A percentile compares a stretch with the other conserved stretches of the same genome.
These are phyloP conservation scores for Groenewaldozyma auringiensis DNA, from an alignment of 1,139 yeast species.

Conservation along the genomic window DNA sequence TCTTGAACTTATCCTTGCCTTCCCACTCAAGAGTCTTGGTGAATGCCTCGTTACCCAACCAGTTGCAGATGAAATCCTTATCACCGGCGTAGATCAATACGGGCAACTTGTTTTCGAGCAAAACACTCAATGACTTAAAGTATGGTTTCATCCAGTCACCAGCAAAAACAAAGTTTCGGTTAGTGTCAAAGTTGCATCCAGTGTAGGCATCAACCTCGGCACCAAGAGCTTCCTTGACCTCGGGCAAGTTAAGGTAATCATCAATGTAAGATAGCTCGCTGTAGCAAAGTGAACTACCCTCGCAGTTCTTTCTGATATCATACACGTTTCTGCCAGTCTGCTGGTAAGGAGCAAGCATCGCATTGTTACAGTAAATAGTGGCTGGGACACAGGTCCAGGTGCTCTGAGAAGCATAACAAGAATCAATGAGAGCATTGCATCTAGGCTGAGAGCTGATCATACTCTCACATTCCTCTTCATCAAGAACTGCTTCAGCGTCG, in stretches of 20 bases:
- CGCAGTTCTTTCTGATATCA: conserved; percentile 59
- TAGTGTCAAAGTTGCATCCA: conserved; percentile 52
- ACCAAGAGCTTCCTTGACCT: conserved; percentile 56
- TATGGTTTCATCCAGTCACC: conserved; percentile 64
- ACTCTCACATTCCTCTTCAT: conserved; percentile 51
- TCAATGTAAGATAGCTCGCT: conserved; percentile 48
- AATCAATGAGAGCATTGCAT: conserved; percentile 44
- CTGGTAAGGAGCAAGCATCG: conserved; percentile 45
- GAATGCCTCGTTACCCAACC: conserved; percentile 85
- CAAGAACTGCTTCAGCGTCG: conserved; percentile 60
- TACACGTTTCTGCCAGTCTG: conserved; percentile 60
- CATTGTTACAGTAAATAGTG: conserved; percentile 66
- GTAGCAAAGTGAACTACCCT: conserved; percentile 48
- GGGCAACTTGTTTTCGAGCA: conserved; percentile 57
- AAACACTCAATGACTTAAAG: conserved; percentile 52
- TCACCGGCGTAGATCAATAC: conserved; percentile 83
- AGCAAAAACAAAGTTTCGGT: conserved; percentile 44
- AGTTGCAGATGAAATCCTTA: conserved; percentile 82
- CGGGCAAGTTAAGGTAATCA: conserved; percentile 50
- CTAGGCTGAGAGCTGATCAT: conserved; percentile 49
- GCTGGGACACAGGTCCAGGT: conserved; percentile 48
- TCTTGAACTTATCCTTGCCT: conserved; percentile 32
- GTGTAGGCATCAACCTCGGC: conserved; percentile 46
- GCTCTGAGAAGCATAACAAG: conserved; percentile 55
- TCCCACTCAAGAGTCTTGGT: conserved; percentile 59